Evolutionary conservation across 2,329 filamentous ascomycete genomes (phyloP).

Genomic region (Hypoxylon sp.): DNA sequence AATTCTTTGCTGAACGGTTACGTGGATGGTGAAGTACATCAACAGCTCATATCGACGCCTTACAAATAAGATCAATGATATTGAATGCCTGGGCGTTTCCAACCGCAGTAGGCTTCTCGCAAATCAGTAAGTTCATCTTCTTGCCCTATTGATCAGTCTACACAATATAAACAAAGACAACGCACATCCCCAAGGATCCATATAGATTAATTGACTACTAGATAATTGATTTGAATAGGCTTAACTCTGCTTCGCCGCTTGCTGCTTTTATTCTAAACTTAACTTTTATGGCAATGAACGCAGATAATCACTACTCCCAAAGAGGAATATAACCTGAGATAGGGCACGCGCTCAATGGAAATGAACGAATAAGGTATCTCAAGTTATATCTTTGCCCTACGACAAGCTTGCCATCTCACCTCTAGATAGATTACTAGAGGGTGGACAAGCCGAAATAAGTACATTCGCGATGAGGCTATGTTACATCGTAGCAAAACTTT

Average conservation of each 20-base stretch:
- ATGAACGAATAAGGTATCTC: neutral
- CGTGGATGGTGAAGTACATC: slow-evolving; percentile 45
- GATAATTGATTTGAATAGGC: neutral
- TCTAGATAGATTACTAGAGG: neutral
- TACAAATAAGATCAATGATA: neutral
- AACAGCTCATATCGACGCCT: neutral
- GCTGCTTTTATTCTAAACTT: neutral
- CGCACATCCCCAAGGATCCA: too few relatives aligned
- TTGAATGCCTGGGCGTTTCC: neutral
- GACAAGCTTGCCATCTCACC: neutral
- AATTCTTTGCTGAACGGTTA: slow-evolving; percentile 80
- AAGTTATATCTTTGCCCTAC: neutral
- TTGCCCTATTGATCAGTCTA: too few relatives aligned
- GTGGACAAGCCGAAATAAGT: neutral
- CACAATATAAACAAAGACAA: too few relatives aligned
- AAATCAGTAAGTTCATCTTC: neutral
- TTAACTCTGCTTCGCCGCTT: neutral
- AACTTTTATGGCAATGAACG: neutral
- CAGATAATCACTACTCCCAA: neutral
- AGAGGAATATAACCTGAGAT: neutral
- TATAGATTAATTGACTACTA: neutral
- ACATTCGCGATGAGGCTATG: slow-evolving; percentile 10
- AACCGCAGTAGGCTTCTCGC: neutral
- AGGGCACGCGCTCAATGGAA: neutral
- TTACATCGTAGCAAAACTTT: slow-evolving; percentile 10